Evolutionary conservation across 345 rosid species (phyloP).

Genomic region (Passiflora organensis): DNA sequence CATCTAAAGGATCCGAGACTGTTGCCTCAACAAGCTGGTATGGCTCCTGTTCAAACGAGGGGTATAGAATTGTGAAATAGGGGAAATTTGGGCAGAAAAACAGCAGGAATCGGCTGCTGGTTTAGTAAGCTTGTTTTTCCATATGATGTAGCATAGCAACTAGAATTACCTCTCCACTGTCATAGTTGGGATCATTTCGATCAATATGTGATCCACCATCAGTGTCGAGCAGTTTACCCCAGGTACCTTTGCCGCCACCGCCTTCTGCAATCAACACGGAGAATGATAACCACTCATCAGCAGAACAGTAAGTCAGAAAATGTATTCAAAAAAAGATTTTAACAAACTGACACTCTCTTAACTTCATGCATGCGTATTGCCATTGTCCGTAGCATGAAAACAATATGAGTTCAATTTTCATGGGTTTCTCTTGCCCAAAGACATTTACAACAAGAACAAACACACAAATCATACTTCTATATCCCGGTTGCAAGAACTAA

Average conservation of each 20-base stretch:
- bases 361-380: too few species aligned
- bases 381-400: background rate
- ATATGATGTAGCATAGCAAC: background rate
- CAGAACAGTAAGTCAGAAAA: background rate
- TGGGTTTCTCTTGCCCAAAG: too few species aligned
- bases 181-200: slow-evolving; percentile 93
- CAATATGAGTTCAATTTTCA: background rate
- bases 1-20: slow-evolving; percentile 85
- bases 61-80: background rate
- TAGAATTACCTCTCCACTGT: slow-evolving; percentile 86
- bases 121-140: too few species aligned
- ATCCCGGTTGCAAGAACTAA: too few species aligned
- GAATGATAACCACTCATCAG: slow-evolving; percentile 13
- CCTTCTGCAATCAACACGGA: slow-evolving; percentile 57
- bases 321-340: too few species aligned
- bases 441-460: too few species aligned
- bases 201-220: slow-evolving; percentile 64
- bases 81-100: background rate
- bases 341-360: too few species aligned
- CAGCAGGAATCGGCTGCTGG: background rate
- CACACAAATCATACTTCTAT: background rate
- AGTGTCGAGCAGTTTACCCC: slow-evolving; percentile 95
- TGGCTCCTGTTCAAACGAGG: slow-evolving; percentile 51
- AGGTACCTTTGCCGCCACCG: slow-evolving; percentile 96
- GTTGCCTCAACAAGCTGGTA: slow-evolving; percentile 80